Conservation (phyloP, 2,329 filamentous ascomycete genomes). For the Aspergillus brasiliensis region DNA sequence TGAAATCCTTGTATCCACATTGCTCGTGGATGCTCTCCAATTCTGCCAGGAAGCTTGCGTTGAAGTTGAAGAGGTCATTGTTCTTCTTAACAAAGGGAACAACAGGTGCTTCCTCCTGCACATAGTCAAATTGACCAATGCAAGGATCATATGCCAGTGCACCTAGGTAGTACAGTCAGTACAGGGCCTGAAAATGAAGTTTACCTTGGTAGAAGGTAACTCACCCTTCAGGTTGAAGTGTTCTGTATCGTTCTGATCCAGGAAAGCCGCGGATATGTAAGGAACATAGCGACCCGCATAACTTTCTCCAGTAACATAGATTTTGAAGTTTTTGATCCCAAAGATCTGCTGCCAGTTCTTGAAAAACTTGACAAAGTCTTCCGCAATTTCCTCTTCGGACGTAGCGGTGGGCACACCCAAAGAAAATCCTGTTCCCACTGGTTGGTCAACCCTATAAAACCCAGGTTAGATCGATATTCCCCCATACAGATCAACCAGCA, state of each 20-base stretch:
- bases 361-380: slow-evolving; percentile 76
- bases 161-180: slow-evolving; percentile 20
- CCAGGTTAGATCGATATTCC: background rate
- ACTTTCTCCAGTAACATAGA: slow-evolving; percentile 74
- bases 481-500: background rate
- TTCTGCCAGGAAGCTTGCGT: slow-evolving; percentile 44
- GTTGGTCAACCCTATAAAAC: slow-evolving; percentile 34
- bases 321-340: slow-evolving; percentile 65
- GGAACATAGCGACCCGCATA: slow-evolving; percentile 72
- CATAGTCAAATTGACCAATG: slow-evolving; percentile 45
- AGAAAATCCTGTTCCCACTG: slow-evolving; percentile 67
- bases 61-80: slow-evolving; percentile 49
- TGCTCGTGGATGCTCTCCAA: slow-evolving; percentile 44
- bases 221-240: slow-evolving; percentile 69
- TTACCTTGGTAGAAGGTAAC: background rate
- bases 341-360: slow-evolving; percentile 76
- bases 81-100: slow-evolving; percentile 48
- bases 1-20: slow-evolving; percentile 51
- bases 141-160: slow-evolving; percentile 73
- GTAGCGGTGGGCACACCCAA: slow-evolving; percentile 66
- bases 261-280: slow-evolving; percentile 73
- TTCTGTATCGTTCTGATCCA: slow-evolving; percentile 66
- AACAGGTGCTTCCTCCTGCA: slow-evolving; percentile 38
- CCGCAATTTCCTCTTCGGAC: slow-evolving; percentile 67
- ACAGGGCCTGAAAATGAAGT: background rate